Percentiles rank a stretch among this genome's conserved stretches.
phyloP scores from a whole-genome alignment of 2,329 filamentous ascomycete species.

The Cladosporium oxysporum region DNA sequence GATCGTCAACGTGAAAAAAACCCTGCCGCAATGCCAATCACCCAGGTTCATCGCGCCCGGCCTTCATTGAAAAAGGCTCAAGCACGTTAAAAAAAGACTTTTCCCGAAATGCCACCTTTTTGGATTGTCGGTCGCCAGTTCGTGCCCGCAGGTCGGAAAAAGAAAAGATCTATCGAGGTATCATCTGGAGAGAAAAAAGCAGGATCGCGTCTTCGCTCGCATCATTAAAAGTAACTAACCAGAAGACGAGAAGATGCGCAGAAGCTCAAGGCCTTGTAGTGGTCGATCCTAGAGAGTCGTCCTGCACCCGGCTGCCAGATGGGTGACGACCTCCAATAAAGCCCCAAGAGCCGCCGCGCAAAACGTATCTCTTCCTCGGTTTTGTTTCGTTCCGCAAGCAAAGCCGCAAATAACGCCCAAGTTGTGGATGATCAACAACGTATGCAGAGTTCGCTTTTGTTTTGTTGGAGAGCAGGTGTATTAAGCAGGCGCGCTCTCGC shows the following conservation, averaged over 20 bases:
- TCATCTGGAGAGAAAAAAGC: conserved; percentile 21
- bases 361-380: conserved; percentile 16
- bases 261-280: conserved; percentile 18
- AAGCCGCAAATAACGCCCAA: conserved; percentile 20
- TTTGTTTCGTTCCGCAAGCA: conserved; percentile 12
- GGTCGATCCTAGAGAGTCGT: conserved; percentile 9
- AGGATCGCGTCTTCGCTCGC: conserved; percentile 19
- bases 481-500: conserved; percentile 21
- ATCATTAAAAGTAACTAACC: conserved; percentile 1
- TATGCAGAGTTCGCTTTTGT: conserved; percentile 21
- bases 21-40: conserved; percentile 16
- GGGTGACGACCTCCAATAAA: conserved; percentile 18
- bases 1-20: background rate
- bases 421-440: conserved; percentile 20
- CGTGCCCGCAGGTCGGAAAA: conserved; percentile 13
- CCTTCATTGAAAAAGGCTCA: conserved; percentile 5
- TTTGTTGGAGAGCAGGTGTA: conserved; percentile 23
- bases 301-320: conserved; percentile 22
- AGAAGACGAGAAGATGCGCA: conserved; percentile 17
- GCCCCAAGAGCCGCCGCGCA: conserved; percentile 21
- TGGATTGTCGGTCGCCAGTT: background rate
- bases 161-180: conserved; percentile 26
- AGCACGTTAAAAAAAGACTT: conserved; percentile 9
- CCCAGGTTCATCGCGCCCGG: conserved; percentile 7
- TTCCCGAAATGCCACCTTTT: conserved; percentile 19